Conservation (phyloP, 371 early-diverging fungal genomes). For the Haplosporangium sp. region DNA sequence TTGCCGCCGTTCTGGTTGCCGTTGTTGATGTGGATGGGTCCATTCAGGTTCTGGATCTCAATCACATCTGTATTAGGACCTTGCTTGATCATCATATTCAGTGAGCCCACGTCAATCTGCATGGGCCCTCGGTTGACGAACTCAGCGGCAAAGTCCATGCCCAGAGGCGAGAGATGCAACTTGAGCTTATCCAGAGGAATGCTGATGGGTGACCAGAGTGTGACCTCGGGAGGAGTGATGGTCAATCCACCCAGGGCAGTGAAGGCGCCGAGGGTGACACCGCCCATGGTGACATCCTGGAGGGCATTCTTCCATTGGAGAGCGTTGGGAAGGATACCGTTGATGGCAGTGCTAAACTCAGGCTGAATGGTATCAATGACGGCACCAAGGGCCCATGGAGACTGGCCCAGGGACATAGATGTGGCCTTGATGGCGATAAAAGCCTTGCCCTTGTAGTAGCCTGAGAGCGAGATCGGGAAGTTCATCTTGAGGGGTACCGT, state of each 20-base stretch:
- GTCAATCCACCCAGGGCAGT: slow-evolving; percentile 27
- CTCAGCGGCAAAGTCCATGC: slow-evolving; percentile 29
- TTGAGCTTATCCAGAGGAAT: slow-evolving; percentile 27
- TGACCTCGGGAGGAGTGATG: slow-evolving; percentile 43
- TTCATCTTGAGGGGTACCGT: slow-evolving; percentile 53
- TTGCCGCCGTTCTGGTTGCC: slow-evolving; percentile 48
- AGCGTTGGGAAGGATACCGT: slow-evolving; percentile 42
- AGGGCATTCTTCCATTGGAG: slow-evolving; percentile 51
- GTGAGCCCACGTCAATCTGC: slow-evolving; percentile 48
- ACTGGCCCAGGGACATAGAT: slow-evolving; percentile 22
- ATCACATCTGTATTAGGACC: slow-evolving; percentile 9
- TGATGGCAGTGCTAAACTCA: slow-evolving; percentile 21
- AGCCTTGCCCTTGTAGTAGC: slow-evolving; percentile 18
- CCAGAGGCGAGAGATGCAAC: slow-evolving; percentile 34
- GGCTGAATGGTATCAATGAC: slow-evolving; percentile 32
- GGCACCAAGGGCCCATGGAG: slow-evolving; percentile 46
- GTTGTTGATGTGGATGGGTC: slow-evolving; percentile 42
- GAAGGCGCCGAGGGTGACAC: slow-evolving; percentile 37
- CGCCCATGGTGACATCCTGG: slow-evolving; percentile 45
- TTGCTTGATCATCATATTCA: slow-evolving; percentile 30
- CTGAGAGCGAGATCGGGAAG: slow-evolving; percentile 43
- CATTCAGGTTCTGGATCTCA: slow-evolving; percentile 34
- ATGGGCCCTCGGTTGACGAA: slow-evolving; percentile 46
- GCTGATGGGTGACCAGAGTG: slow-evolving; percentile 50
- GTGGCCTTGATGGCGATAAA: slow-evolving; percentile 41